Base-by-base conservation (phyloP, 108 stramenopile species). In the Skeletonema menzelii region DNA sequence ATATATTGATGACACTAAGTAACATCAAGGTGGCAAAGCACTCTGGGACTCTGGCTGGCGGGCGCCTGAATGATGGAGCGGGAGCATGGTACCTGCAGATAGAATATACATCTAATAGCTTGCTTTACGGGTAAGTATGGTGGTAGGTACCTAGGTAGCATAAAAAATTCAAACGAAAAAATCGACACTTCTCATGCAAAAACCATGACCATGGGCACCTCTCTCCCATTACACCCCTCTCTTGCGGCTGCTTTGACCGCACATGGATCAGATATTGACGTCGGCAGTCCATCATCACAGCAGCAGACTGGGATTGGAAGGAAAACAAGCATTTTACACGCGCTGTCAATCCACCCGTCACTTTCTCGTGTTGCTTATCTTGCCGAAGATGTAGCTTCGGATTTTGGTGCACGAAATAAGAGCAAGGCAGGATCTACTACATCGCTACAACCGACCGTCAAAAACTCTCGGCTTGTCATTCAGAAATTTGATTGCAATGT, bases 321-420 rank as follows among this genome's bases (percentile, higher is more conserved):
- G 37, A 62, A 55, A 68, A 77, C 56, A 8, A 71, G 35, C 30
- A 71, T 77, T n/a, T n/a, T n/a, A 7, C 46, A 55, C 53, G 70
- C 70, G 17, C 32, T 78, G 34, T 34, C 70, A 38, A 65, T 78
- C 32, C 77, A 78, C 38, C 77, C 77, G 2, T 62, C 59, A 20
- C 68, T 78, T n/a, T 70, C 77, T 58, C 70, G 53, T 49, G 49
- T 71, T 12, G 77, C 77, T 30, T 78, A 78, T 59, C 47, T 78
- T 2, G 65, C 65, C 32, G 77, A 78, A 61, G 75, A 76, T 27
- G 63, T 56, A 8, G 40, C 58, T 4, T 24, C 61, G 0, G 22
- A n/a, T 63, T 20, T 34, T 63, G 37, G 31, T 63, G 14, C 61
- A 63, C 19, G 17, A n/a, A 63, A 63, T 34, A 63, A 30, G 32